A percentile compares a stretch with the other conserved stretches of the same genome.
phyloP scores from a whole-genome alignment of 192 early-diverging fungal species.

The Gigaspora rosea region DNA sequence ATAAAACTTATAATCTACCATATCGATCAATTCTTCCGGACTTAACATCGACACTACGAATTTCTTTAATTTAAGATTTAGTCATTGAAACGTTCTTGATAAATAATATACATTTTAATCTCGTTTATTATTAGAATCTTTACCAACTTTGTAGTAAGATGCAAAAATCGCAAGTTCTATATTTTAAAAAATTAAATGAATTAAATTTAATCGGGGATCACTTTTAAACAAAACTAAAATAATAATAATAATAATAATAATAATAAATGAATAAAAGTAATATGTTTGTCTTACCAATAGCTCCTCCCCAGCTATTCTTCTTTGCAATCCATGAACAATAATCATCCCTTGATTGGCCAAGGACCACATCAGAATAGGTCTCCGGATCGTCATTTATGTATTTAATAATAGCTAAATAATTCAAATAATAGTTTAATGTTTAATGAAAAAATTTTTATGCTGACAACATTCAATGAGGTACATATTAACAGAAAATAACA shows the following conservation, averaged over 20 bases:
- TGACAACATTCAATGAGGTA: neutral
- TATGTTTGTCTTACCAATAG: conserved; percentile 57
- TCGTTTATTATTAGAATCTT: neutral
- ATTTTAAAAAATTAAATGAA: neutral
- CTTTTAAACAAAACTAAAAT: neutral
- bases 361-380: conserved; percentile 60
- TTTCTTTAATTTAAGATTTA: conserved; percentile 50
- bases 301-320: conserved; percentile 78
- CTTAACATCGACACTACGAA: conserved; percentile 74
- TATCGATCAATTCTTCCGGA: conserved; percentile 72
- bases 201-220: neutral
- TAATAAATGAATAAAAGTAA: neutral
- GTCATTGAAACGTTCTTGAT: neutral
- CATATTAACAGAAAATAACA: neutral
- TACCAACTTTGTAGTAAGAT: conserved; percentile 59
- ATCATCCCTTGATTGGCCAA: conserved; percentile 55
- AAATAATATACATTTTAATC: neutral
- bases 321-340: conserved; percentile 72
- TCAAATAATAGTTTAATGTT: neutral
- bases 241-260: neutral
- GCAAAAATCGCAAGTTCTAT: conserved; percentile 77
- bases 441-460: neutral
- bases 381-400: conserved; percentile 42
- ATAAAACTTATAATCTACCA: conserved; percentile 45
- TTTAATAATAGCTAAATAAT: conserved; percentile 13